Percentiles rank a stretch among this genome's conserved stretches.
These are phyloP conservation scores for Annulohypoxylon maeteangense DNA, from an alignment of 495 filamentous ascomycete species.

Conservation along the genomic window DNA sequence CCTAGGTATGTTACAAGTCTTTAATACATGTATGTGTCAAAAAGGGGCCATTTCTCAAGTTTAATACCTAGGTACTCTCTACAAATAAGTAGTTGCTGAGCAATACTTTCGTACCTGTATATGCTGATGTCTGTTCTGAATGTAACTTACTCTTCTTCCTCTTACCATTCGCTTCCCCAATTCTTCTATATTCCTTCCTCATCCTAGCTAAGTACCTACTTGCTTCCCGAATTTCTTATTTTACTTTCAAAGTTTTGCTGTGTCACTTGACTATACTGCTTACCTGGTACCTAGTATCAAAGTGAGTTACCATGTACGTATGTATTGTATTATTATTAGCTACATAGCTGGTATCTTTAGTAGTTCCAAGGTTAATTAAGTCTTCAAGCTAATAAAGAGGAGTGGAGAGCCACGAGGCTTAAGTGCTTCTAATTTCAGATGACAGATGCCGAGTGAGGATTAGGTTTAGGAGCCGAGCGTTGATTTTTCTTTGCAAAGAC, in stretches of 20 bases:
- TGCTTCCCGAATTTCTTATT: neutral
- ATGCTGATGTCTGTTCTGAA: neutral
- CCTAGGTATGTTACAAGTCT: too few species aligned
- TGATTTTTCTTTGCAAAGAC: slow-evolving; percentile 6
- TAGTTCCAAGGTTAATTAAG: neutral
- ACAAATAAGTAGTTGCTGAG: too few species aligned
- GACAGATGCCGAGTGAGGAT: slow-evolving; percentile 24
- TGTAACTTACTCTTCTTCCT: neutral
- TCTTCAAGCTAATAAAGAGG: neutral
- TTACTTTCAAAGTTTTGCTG: too few species aligned
- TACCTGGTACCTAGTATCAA: too few species aligned
- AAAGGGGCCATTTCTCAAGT: too few species aligned
- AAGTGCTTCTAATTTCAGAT: slow-evolving; percentile 23
- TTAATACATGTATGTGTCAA: too few species aligned
- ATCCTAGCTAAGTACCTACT: neutral
- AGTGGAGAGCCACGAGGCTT: slow-evolving; percentile 34
- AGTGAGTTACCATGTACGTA: too few species aligned
- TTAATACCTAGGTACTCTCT: too few species aligned
- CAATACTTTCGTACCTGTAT: too few species aligned
- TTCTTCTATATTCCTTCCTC: neutral
- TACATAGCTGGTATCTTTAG: neutral
- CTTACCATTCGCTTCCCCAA: neutral
- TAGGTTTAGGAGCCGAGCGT: neutral
- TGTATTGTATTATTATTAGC: neutral
- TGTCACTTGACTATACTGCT: too few species aligned